phyloP scores from a whole-genome alignment of 2,329 filamentous ascomycete species.

The Plenodomus biglobosus region DNA sequence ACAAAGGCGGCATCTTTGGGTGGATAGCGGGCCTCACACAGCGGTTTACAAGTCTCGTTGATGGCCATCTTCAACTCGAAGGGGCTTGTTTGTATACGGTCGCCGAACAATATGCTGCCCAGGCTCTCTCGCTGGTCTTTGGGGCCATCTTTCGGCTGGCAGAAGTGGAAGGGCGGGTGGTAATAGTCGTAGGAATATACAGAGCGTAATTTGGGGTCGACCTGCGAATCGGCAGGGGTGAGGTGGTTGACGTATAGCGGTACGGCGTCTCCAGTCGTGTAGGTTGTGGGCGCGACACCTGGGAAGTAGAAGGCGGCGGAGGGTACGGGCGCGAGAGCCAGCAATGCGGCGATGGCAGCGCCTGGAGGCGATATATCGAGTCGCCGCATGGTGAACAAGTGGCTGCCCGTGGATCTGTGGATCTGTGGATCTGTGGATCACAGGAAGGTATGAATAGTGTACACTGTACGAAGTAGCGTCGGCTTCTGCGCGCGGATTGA shows the following conservation, averaged over 20 bases:
- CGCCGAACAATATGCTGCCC: constrained; percentile 95
- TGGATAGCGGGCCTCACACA: constrained; percentile 72
- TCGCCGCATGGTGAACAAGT: constrained; percentile 32
- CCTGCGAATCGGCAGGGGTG: constrained; percentile 75
- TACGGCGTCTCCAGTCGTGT: constrained; percentile 75
- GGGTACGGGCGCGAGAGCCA: constrained; percentile 39
- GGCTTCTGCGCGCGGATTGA: constrained; percentile 9
- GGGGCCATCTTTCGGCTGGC: constrained; percentile 73
- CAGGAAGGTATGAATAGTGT: constrained; percentile 6
- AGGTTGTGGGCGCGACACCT: constrained; percentile 91
- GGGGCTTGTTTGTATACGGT: constrained; percentile 95
- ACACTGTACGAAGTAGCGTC: too few species aligned
- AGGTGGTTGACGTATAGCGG: constrained; percentile 92
- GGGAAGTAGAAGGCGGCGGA: constrained; percentile 86
- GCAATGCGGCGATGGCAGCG: constrained; percentile 41
- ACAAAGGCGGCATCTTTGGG: constrained; percentile 73
- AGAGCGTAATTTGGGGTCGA: constrained; percentile 82
- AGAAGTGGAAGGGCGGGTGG: constrained; percentile 83
- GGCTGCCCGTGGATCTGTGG: constrained; percentile 3
- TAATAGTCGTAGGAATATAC: constrained; percentile 98
- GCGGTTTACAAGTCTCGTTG: constrained; percentile 82
- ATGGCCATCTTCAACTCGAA: constrained; percentile 84
- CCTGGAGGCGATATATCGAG: constrained; percentile 25
- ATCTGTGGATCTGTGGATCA: constrained; percentile 3
- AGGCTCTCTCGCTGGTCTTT: constrained; percentile 83